Percentiles rank a stretch among this genome's conserved stretches.
These are phyloP conservation scores for Cystobasidiaceae sp. DNA, from an alignment of 1,284 basidiomycete species.

Conservation along the genomic window DNA sequence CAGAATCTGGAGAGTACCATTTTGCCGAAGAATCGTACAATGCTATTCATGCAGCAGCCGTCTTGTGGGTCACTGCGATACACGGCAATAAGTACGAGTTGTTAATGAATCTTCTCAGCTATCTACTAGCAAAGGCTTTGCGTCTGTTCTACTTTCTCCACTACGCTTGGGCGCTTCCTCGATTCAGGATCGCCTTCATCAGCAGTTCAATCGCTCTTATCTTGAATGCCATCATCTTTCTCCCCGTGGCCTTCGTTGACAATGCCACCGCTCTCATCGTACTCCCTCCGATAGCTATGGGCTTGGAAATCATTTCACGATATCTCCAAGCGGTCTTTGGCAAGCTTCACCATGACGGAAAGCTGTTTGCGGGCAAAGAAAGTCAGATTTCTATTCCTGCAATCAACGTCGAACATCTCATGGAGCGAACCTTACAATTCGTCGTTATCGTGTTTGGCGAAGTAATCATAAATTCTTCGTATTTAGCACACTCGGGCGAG, in stretches of 20 bases:
- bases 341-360: not conserved
- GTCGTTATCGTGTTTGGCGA: conserved; percentile 27
- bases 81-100: not conserved
- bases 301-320: not conserved
- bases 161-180: not conserved
- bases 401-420: conserved; percentile 21
- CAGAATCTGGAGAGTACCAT: conserved; percentile 64
- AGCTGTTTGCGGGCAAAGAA: not conserved
- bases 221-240: not conserved
- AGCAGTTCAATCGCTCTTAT: not conserved
- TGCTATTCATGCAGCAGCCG: conserved; percentile 2
- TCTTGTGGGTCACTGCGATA: not conserved
- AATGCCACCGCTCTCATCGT: not conserved
- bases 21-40: not conserved
- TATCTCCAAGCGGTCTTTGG: not conserved
- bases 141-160: not conserved
- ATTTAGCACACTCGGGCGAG: not conserved
- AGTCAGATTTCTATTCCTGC: not conserved
- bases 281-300: conserved; percentile 22
- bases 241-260: not conserved
- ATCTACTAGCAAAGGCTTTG: not conserved
- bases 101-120: not conserved
- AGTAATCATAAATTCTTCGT: conserved; percentile 15
- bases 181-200: not conserved
- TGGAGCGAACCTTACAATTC: conserved; percentile 17